phyloP scores from a whole-genome alignment of 768 basidiomycete species.

The Amanita pseudoporphyria region DNA sequence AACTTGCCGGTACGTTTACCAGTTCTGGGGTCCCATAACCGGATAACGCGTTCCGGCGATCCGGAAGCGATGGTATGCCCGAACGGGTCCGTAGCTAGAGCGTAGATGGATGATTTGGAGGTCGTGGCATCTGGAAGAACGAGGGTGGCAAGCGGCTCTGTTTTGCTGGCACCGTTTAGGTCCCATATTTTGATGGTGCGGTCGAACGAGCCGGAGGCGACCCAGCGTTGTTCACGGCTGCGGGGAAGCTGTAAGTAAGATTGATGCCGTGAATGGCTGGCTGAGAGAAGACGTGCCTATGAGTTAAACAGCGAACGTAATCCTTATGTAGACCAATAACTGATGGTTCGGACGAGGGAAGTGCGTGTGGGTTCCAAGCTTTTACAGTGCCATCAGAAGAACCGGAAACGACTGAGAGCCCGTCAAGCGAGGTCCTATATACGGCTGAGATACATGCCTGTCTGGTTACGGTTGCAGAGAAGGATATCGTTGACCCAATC shows the following conservation, averaged over 20 bases:
- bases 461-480: conserved; percentile 88
- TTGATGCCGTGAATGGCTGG: no score
- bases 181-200: conserved; percentile 95
- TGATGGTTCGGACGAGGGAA: conserved; percentile 47
- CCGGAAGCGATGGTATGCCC: conserved; percentile 83
- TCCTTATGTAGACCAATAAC: conserved; percentile 72
- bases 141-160: conserved; percentile 53
- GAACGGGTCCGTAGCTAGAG: conserved; percentile 67
- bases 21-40: conserved; percentile 89
- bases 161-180: conserved; percentile 14
- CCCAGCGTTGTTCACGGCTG: conserved; percentile 77
- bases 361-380: conserved; percentile 82
- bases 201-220: conserved; percentile 93
- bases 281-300: conserved; percentile 36
- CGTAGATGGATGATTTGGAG: conserved; percentile 68
- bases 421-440: conserved; percentile 6
- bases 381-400: conserved; percentile 95
- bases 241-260: conserved; percentile 13
- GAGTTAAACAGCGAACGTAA: conserved; percentile 74
- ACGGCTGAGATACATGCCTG: conserved; percentile 33
- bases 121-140: conserved; percentile 56
- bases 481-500: conserved; percentile 97
- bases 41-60: conserved; percentile 82
- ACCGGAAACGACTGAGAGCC: conserved; percentile 67
- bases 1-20: conserved; percentile 78